Evolutionary conservation across 1,284 basidiomycete genomes (phyloP), one percentile per base, ranked within the genome.

Genomic region (Phellopilus nigrolimitatus): DNA sequence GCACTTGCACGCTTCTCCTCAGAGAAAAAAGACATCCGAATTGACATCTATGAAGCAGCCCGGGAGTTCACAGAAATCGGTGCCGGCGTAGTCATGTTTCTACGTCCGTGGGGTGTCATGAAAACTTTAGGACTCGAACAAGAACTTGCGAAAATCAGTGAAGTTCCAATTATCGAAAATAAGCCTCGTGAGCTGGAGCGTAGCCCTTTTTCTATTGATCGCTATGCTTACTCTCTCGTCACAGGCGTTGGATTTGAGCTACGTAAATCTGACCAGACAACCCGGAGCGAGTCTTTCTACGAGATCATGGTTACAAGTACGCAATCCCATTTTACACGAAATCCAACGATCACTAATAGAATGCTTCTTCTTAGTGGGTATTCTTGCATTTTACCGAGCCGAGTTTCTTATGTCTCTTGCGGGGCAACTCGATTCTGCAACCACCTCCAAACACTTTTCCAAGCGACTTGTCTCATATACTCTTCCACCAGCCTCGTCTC

Each of bases 351-450:
- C n/a, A 6, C 4, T 37, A 4, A 7, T 36, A 17, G 13, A 30
- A 21, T 21, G 25, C 25, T 17, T 39, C 10, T 21, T 9, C 31
- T 19, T 59, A 75, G 75, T 71, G 45, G 68, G 68, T 42, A 46
- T 69, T 44, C 68, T 34, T 63, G 76, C 4, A 55, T 64, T 5
- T 65, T 66, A 54, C 57, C 71, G 75, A 27, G 66, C 70, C 5
- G 71, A 74, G 51, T 71, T 77, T 36, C 73, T 75, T 37, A 53
- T 61, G 10, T 61, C 68, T 21, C 57, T 77, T 27, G 60, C 73
- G 15, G 58, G 64, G 7, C 57, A 68, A 39, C 54, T 75, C 22
- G 56, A 67, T 2, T 43, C 63, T 2, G n/a, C 39, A 19, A 62
- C 59, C 13, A 68, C 64, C 52, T 62, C 58, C 28, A 64, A 64